Conservation (phyloP, 768 basidiomycete species). For the Asterophora parasitica region DNA sequence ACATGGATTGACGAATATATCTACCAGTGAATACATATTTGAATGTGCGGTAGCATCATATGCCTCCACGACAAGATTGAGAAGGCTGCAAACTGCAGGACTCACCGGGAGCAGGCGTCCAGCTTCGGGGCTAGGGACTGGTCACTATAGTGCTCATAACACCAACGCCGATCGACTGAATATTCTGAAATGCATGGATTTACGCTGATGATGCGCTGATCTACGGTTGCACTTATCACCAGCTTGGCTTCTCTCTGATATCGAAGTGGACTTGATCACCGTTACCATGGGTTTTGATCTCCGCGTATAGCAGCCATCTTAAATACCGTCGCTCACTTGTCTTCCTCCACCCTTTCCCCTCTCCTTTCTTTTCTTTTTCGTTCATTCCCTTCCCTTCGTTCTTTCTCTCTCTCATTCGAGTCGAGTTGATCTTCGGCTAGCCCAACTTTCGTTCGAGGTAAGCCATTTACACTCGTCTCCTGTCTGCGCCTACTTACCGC, state of each 20-base stretch:
- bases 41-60: no score
- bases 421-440: constrained; percentile 69
- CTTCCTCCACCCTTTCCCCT: constrained; percentile 18
- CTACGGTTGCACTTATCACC: no score
- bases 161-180: no score
- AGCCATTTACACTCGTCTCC: constrained; percentile 11
- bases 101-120: not conserved
- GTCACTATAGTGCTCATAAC: no score
- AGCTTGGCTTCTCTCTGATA: not conserved
- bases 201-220: no score
- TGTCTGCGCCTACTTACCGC: constrained; percentile 1
- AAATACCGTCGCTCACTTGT: constrained; percentile 17
- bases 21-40: no score
- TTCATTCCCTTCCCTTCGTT: constrained; percentile 31
- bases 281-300: constrained; percentile 33
- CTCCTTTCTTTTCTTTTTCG: constrained; percentile 34
- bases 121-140: no score
- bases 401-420: constrained; percentile 41
- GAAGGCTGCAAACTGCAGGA: no score
- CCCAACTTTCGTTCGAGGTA: constrained; percentile 53
- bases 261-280: constrained; percentile 8
- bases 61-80: not conserved
- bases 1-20: no score
- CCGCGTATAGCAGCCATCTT: constrained; percentile 17
- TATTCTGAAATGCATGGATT: no score